Evolutionary conservation across 164 flowering plant genomes (phyloP).

Genomic region (Cinnamomum micranthum): DNA sequence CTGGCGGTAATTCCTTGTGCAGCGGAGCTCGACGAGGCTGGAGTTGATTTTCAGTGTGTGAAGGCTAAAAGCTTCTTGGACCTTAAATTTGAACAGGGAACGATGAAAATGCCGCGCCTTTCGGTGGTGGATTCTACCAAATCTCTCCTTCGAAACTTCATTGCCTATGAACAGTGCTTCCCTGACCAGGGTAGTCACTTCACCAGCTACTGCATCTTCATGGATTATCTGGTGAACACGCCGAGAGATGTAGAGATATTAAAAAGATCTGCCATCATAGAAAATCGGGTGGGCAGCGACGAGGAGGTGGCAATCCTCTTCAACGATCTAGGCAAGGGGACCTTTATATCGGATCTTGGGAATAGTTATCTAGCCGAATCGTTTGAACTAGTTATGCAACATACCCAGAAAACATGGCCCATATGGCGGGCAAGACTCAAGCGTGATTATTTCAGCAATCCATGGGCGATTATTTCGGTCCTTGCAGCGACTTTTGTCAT

Average conservation of each 20-base stretch:
- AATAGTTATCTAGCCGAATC: too few species aligned
- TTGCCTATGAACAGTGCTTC: slow-evolving; percentile 31
- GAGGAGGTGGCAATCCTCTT: too few species aligned
- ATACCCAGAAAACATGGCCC: neutral
- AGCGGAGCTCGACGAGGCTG: neutral
- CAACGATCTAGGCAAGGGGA: too few species aligned
- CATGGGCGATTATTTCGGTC: slow-evolving; percentile 1
- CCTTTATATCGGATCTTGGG: too few species aligned
- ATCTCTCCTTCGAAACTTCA: slow-evolving; percentile 24
- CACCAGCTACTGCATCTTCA: too few species aligned
- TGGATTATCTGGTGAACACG: too few species aligned
- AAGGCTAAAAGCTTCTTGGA: slow-evolving; percentile 15
- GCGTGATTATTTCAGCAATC: slow-evolving; percentile 3
- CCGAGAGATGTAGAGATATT: too few species aligned
- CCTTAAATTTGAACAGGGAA: slow-evolving; percentile 15
- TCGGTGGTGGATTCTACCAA: slow-evolving; percentile 20
- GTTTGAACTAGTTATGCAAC: neutral
- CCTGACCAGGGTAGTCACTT: too few species aligned
- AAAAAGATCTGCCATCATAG: too few species aligned
- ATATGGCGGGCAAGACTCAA: neutral
- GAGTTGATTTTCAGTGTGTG: slow-evolving; percentile 1
- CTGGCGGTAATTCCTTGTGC: neutral
- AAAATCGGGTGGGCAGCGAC: too few species aligned
- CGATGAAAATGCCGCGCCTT: slow-evolving; percentile 26
- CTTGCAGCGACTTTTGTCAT: neutral